Evolutionary conservation across 2,329 filamentous ascomycete genomes (phyloP).

Genomic region (Ophiosphaerella narmari): DNA sequence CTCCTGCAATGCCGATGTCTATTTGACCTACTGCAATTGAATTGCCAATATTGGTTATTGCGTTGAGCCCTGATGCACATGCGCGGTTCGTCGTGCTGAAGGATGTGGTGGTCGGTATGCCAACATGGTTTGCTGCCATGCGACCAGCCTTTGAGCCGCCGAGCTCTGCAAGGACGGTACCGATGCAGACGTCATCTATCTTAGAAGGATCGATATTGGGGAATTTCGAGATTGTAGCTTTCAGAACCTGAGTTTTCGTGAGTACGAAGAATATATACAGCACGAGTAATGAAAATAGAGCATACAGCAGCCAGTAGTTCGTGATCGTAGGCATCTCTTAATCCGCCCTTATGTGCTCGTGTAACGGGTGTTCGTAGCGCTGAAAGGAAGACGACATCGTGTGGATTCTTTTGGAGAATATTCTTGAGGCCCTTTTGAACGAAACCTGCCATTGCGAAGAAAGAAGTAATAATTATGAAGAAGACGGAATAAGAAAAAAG

Average conservation of each 20-base stretch:
- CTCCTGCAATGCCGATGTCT: conserved; percentile 76
- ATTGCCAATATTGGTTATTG: conserved; percentile 74
- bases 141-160: conserved; percentile 88
- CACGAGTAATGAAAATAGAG: conserved; percentile 43
- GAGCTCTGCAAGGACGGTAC: conserved; percentile 87
- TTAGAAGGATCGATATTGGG: conserved; percentile 71
- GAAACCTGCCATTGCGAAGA: conserved; percentile 47
- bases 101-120: conserved; percentile 71
- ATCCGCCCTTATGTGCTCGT: conserved; percentile 77
- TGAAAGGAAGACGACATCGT: conserved; percentile 86
- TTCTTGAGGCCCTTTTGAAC: conserved; percentile 69
- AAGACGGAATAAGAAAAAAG: neutral
- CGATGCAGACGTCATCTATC: conserved; percentile 82
- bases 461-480: neutral
- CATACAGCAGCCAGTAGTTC: conserved; percentile 73
- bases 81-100: conserved; percentile 90
- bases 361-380: conserved; percentile 88
- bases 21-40: conserved; percentile 77
- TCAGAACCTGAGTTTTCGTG: conserved; percentile 51
- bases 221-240: conserved; percentile 72
- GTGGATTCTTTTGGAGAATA: conserved; percentile 76
- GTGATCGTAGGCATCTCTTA: conserved; percentile 89
- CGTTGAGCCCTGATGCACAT: conserved; percentile 77
- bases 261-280: conserved; percentile 13
- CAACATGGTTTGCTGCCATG: conserved; percentile 86